phyloP scores from a whole-genome alignment of 345 rosid species.

The Camelina neglecta region DNA sequence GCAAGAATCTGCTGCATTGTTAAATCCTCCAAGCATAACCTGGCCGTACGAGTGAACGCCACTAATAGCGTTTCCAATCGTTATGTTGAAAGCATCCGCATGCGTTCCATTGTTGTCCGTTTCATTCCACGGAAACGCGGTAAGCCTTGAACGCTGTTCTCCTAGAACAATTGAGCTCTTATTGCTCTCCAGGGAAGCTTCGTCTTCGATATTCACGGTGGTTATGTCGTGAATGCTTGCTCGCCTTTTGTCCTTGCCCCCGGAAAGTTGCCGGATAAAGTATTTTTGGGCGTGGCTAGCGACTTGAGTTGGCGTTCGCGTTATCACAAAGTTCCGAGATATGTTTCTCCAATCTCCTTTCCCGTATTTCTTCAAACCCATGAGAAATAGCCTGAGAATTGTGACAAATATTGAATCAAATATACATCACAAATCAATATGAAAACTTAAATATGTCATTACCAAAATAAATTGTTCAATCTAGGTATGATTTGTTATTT shows the following conservation, averaged over 20 bases:
- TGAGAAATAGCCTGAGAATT: slow-evolving; percentile 74
- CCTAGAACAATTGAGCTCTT: slow-evolving; percentile 47
- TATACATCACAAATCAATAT: background rate
- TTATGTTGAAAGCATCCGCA: slow-evolving; percentile 35
- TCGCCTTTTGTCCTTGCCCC: slow-evolving; percentile 94
- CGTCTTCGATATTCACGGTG: slow-evolving; percentile 68
- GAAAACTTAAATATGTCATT: background rate
- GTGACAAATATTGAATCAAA: slow-evolving; percentile 2
- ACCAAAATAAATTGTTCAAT: background rate
- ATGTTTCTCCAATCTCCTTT: slow-evolving; percentile 99
- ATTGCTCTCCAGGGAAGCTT: slow-evolving; percentile 53
- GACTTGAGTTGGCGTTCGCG: slow-evolving; percentile 95
- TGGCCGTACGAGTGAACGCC: slow-evolving; percentile 36
- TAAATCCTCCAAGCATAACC: slow-evolving; percentile 32
- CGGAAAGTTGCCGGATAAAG: slow-evolving; percentile 85
- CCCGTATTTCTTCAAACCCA: slow-evolving; percentile 94
- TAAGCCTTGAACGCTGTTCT: slow-evolving; percentile 40
- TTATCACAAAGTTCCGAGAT: slow-evolving; percentile 83
- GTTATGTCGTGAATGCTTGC: slow-evolving; percentile 99
- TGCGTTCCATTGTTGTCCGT: slow-evolving; percentile 33
- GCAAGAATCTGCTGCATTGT: slow-evolving; percentile 40
- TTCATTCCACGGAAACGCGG: slow-evolving; percentile 39
- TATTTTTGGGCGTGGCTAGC: slow-evolving; percentile 99
- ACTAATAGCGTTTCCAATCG: slow-evolving; percentile 39
- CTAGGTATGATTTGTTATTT: background rate